Conservation (phyloP, 139 green algal species). For the Chlamydomonas applanata region DNA sequence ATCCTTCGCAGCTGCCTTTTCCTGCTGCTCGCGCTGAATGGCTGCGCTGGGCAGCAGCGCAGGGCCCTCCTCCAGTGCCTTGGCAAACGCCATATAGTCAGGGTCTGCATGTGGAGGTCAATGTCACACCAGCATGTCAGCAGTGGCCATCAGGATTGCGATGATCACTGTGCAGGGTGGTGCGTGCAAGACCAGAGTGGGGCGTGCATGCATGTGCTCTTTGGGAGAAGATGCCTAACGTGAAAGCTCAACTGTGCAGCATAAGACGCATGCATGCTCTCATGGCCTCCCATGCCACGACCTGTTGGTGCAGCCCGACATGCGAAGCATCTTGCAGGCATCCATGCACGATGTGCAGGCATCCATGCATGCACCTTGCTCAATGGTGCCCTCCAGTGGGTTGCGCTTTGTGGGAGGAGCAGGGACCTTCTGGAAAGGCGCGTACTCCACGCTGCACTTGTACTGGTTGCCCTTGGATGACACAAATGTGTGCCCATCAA, state of each 20-base stretch:
- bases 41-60: constrained; percentile 41
- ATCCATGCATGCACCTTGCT: constrained; percentile 59
- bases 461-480: constrained; percentile 61
- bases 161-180: too few relatives aligned
- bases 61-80: constrained; percentile 44
- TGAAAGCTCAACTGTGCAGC: too few relatives aligned
- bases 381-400: constrained; percentile 64
- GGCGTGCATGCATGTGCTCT: too few relatives aligned
- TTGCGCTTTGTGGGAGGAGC: constrained; percentile 42
- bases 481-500: constrained; percentile 70
- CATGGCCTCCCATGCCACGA: too few relatives aligned
- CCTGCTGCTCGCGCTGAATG: constrained; percentile 32
- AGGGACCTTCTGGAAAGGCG: constrained; percentile 67
- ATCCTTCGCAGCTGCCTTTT: background rate
- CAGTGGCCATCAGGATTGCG: too few relatives aligned
- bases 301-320: too few relatives aligned
- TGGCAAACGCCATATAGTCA: constrained; percentile 63
- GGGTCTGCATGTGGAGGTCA: constrained; percentile 48
- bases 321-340: too few relatives aligned
- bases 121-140: too few relatives aligned
- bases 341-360: too few relatives aligned
- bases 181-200: too few relatives aligned
- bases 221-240: too few relatives aligned
- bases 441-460: constrained; percentile 66
- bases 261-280: too few relatives aligned